Conservation (phyloP, 176 grass and related monocot genomes). For the Cenchrus fungigraminus region DNA sequence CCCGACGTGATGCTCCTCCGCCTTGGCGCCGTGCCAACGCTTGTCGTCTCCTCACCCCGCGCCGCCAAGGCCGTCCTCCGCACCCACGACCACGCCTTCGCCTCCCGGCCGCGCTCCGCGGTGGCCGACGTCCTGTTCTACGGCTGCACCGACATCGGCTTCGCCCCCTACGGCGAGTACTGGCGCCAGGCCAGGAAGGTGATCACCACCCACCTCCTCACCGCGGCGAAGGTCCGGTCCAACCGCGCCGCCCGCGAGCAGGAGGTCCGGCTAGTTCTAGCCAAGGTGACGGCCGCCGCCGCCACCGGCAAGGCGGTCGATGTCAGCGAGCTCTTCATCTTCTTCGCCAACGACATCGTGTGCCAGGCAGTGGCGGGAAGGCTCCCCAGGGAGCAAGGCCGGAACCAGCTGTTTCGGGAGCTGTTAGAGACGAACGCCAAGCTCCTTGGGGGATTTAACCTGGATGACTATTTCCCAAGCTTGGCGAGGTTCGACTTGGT, state of each 20-base stretch:
- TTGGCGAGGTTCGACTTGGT: constrained; percentile 24
- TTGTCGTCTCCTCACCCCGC: constrained; percentile 41
- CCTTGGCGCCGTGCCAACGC: constrained; percentile 40
- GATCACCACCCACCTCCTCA: constrained; percentile 36
- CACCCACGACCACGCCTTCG: constrained; percentile 51
- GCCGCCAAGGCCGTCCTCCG: constrained; percentile 44
- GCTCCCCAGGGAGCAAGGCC: neutral
- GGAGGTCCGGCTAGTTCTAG: neutral
- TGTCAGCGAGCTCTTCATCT: constrained; percentile 37
- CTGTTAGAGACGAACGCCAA: constrained; percentile 29
- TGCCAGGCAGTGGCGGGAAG: constrained; percentile 27
- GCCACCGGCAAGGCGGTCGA: neutral
- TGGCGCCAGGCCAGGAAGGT: constrained; percentile 48
- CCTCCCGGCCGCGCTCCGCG: constrained; percentile 19
- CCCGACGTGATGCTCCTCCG: constrained; percentile 41
- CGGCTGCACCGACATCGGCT: constrained; percentile 33
- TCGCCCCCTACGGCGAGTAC: constrained; percentile 27
- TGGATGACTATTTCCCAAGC: constrained; percentile 46
- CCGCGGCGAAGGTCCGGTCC: neutral
- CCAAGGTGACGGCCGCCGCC: neutral
- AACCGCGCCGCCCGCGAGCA: neutral
- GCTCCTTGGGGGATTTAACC: constrained; percentile 47
- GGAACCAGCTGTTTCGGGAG: constrained; percentile 32
- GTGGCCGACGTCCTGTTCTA: constrained; percentile 10
- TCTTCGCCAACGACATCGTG: constrained; percentile 38